Evolutionary conservation across 1,284 basidiomycete genomes (phyloP).

Genomic region (Cryptococcus maquisensis): DNA sequence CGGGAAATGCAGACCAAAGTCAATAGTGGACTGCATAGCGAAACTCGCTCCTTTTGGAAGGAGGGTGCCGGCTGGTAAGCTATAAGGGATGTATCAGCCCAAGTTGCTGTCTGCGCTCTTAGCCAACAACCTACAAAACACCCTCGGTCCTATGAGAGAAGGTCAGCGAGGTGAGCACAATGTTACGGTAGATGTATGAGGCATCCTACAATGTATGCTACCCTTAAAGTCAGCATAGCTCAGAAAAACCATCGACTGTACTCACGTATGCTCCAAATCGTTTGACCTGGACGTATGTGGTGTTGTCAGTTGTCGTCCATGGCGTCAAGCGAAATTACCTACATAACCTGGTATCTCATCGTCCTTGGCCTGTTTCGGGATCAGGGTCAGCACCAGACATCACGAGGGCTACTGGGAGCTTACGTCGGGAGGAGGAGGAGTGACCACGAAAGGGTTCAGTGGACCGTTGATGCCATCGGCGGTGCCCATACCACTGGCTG

Average conservation of each 20-base stretch:
- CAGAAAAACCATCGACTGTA: not conserved
- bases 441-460: conserved; percentile 32
- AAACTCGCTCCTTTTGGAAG: conserved; percentile 41
- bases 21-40: conserved; percentile 43
- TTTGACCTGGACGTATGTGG: conserved; percentile 16
- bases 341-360: conserved; percentile 41
- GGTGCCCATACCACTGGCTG: conserved; percentile 1
- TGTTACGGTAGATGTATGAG: not conserved
- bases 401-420: conserved; percentile 1
- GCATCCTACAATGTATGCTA: conserved; percentile 31
- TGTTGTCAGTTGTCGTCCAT: not conserved
- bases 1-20: conserved; percentile 44
- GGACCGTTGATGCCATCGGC: conserved; percentile 29
- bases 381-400: not conserved
- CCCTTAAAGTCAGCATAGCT: not conserved
- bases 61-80: conserved; percentile 41
- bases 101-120: not conserved
- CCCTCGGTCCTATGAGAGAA: conserved; percentile 30
- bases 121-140: conserved; percentile 35
- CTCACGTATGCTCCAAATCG: conserved; percentile 40
- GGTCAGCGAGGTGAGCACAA: not conserved
- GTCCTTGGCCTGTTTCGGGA: conserved; percentile 21
- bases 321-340: not conserved
- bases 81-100: conserved; percentile 1
- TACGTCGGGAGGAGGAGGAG: conserved; percentile 32